phyloP scores from a whole-genome alignment of 1,139 yeast genomes.

The Meyerozyma carpophila region DNA sequence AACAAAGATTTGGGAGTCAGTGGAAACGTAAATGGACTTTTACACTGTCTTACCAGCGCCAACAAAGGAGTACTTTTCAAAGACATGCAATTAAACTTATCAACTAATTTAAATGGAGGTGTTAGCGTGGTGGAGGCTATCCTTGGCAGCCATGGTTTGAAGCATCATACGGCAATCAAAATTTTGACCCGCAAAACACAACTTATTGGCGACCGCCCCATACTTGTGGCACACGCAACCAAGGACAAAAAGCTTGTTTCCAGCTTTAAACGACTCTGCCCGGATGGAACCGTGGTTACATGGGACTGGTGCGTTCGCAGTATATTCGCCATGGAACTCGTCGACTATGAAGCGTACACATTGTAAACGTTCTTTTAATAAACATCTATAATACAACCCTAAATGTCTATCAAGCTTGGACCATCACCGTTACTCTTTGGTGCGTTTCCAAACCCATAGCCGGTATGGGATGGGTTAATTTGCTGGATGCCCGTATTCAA shows the following conservation, averaged over 20 bases:
- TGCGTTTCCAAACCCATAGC: slow-evolving; percentile 89
- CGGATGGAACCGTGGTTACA: slow-evolving; percentile 36
- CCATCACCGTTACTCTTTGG: slow-evolving; percentile 25
- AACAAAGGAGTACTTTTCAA: slow-evolving; percentile 37
- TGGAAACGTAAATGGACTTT: slow-evolving; percentile 15
- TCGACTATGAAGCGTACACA: slow-evolving; percentile 19
- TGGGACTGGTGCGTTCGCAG: slow-evolving; percentile 69
- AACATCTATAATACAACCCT: slow-evolving; percentile 4
- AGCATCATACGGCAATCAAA: slow-evolving; percentile 29
- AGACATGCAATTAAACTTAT: slow-evolving; percentile 48
- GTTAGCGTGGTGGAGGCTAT: slow-evolving; percentile 54
- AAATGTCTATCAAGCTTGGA: slow-evolving; percentile 46
- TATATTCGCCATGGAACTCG: slow-evolving; percentile 45
- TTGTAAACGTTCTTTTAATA: slow-evolving; percentile 8
- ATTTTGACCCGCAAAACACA: slow-evolving; percentile 8
- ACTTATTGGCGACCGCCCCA: slow-evolving; percentile 13
- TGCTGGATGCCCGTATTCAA: slow-evolving; percentile 52
- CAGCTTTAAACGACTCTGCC: not conserved
- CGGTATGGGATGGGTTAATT: slow-evolving; percentile 58
- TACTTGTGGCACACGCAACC: slow-evolving; percentile 33
- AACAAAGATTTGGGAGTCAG: slow-evolving; percentile 29
- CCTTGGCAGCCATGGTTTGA: slow-evolving; percentile 59
- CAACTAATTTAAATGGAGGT: slow-evolving; percentile 67
- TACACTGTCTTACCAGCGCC: slow-evolving; percentile 17
- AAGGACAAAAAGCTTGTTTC: slow-evolving; percentile 21